Conservation (phyloP, 805 yeast genomes). For the Wickerhamomyces xylosicus region DNA sequence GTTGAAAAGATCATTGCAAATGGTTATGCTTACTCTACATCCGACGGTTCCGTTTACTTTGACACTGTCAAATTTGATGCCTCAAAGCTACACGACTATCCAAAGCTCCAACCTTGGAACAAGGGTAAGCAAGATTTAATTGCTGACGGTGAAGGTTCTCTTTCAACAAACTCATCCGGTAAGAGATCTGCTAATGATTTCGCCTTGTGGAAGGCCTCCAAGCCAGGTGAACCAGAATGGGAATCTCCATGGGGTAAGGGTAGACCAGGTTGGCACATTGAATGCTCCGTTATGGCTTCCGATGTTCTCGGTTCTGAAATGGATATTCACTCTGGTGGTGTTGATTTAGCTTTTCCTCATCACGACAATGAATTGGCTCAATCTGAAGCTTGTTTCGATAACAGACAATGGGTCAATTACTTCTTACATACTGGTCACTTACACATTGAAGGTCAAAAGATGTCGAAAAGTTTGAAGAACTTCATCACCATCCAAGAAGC, state of each 20-base stretch:
- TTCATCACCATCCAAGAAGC: constrained; percentile 94
- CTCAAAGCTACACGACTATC: constrained; percentile 68
- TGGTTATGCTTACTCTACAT: constrained; percentile 77
- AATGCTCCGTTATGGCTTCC: constrained; percentile 97
- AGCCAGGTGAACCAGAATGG: constrained; percentile 98
- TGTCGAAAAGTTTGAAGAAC: constrained; percentile 92
- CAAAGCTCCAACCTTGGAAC: constrained; percentile 97
- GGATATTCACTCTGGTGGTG: constrained; percentile 96
- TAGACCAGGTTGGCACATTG: constrained; percentile 99
- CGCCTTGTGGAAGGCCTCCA: constrained; percentile 94
- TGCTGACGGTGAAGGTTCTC: constrained; percentile 91
- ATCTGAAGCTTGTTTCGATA: constrained; percentile 84
- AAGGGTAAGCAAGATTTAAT: constrained; percentile 79
- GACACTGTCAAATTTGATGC: constrained; percentile 78
- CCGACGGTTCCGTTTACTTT: constrained; percentile 93
- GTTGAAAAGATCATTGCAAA: constrained; percentile 65
- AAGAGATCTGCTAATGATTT: constrained; percentile 78
- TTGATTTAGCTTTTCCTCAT: constrained; percentile 96
- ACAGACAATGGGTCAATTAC: constrained; percentile 93
- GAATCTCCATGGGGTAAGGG: constrained; percentile 94
- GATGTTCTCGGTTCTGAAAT: constrained; percentile 74
- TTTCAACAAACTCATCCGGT: constrained; percentile 40
- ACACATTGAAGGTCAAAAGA: constrained; percentile 97
- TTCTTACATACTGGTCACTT: constrained; percentile 95
- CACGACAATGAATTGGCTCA: constrained; percentile 98